Evolutionary conservation across 2,329 filamentous ascomycete genomes (phyloP).

Genomic region (Ramularia endophylla): DNA sequence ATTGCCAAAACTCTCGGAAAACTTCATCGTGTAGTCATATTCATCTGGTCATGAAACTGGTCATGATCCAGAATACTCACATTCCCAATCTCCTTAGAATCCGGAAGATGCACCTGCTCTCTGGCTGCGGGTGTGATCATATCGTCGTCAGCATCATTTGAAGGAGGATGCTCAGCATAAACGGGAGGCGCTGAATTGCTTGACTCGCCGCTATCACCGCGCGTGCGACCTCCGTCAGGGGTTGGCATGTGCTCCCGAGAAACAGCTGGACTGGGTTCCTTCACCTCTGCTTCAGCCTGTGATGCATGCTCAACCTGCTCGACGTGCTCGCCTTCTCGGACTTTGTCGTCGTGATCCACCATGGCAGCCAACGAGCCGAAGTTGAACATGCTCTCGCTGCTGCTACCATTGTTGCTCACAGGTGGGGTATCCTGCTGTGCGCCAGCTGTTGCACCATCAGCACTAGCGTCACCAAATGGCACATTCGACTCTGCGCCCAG

Average conservation of each 20-base stretch:
- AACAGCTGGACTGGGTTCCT: constrained; percentile 16
- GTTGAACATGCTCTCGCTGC: constrained; percentile 79
- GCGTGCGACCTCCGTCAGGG: constrained; percentile 16
- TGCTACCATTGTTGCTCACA: constrained; percentile 37
- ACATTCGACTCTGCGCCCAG: constrained; percentile 33
- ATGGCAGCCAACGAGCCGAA: constrained; percentile 82
- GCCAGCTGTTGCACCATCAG: constrained; percentile 40
- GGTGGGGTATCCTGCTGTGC: constrained; percentile 37
- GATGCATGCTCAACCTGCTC: constrained; percentile 29
- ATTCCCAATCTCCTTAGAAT: constrained; percentile 20
- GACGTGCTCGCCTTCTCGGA: constrained; percentile 33
- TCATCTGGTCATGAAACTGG: too few relatives aligned
- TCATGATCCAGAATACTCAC: constrained; percentile 15
- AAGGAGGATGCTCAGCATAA: constrained; percentile 18
- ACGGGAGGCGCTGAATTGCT: constrained; percentile 19
- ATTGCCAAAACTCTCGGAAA: too few relatives aligned
- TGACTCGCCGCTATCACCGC: constrained; percentile 27
- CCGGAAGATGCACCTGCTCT: constrained; percentile 9
- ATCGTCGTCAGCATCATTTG: constrained; percentile 10
- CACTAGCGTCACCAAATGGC: constrained; percentile 49
- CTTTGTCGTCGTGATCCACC: constrained; percentile 61
- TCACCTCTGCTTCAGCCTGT: constrained; percentile 17
- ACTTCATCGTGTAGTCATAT: too few relatives aligned
- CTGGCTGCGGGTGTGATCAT: constrained; percentile 17
- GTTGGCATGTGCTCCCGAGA: constrained; percentile 10